Base-by-base conservation (phyloP, 2,329 filamentous ascomycete genomes). In the Neofusicoccum cordaticola region DNA sequence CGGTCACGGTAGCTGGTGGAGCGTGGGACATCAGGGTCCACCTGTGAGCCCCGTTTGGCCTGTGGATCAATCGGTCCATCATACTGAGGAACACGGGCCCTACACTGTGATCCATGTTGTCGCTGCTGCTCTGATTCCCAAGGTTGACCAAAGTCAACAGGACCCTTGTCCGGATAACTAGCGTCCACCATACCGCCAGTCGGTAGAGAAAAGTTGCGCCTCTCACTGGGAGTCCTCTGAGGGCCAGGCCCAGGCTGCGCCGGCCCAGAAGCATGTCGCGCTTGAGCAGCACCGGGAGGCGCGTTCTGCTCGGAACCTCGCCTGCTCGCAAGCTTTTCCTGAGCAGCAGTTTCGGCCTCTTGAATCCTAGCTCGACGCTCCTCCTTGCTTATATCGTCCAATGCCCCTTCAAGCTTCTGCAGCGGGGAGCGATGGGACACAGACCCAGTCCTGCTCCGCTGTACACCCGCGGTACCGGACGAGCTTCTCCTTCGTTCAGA, bases 311-410 rank as follows among this genome's bases (percentile, higher is more conserved):
- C 45, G 9, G 66, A 61, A 44, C 45, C 66, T 27, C 48, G 64
- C 31, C 39, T 60, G 41, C 73, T 72, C 31, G 71, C 74, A 12
- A 80, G 82, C 69, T 82, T 83, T 72, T 94, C 88, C 69, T 88
- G 86, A 17, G 89, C 85, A 48, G 86, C 85, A 69, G 88, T 84
- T 75, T 97, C 94, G 5, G 92, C 92, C 71, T 94, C 90, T 74
- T 93, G 86, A 4, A 94, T 87, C 52, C 92, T 86, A 8, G 93
- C 92, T 68, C 94, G 86, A 77, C 96, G 96, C 78, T 97, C 93
- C 79, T 97, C 93, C 77, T 97, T 98, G 76, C 91, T 97, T 77
- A 97, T 94, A 78, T 91, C 93, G 77, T 90, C 90, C 72, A 98
- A 85, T 71, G 92, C 95, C 73, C 91, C 87, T 81, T 99, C 94